A percentile compares a stretch with the other conserved stretches of the same genome.
Evolutionary conservation across 163 green algal species (phyloP).

Genomic region (Scenedesmus sp.): DNA sequence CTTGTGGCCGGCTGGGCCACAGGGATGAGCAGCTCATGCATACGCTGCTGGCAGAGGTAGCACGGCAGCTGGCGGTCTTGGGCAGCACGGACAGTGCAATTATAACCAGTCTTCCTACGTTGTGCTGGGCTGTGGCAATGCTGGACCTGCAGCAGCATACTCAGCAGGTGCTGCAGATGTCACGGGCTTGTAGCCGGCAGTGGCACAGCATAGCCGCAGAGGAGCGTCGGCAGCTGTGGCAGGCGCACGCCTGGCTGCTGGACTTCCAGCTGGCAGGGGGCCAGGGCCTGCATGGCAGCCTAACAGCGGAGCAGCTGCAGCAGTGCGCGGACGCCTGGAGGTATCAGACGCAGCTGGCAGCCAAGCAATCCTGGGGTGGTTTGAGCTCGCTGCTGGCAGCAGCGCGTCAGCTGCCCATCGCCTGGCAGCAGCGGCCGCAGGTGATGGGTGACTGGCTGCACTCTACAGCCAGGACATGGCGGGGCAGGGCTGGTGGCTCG

Average conservation of each 20-base stretch:
- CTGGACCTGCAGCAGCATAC: conserved; percentile 8
- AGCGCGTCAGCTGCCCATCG: neutral
- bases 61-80: too few species aligned
- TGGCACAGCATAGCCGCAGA: neutral
- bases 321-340: neutral
- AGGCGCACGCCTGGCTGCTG: neutral
- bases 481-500: too few species aligned
- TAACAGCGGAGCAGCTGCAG: conserved; percentile 12
- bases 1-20: conserved; percentile 45
- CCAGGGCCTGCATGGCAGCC: neutral
- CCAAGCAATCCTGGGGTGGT: neutral
- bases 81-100: too few species aligned
- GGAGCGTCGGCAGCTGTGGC: neutral
- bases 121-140: conserved; percentile 17
- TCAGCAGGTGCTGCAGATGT: neutral
- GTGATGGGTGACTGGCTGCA: too few species aligned
- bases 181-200: neutral
- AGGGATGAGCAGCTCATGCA: neutral
- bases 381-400: neutral
- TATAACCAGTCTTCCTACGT: too few species aligned
- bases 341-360: too few species aligned
- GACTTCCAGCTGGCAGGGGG: neutral
- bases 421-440: too few species aligned
- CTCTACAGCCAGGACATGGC: too few species aligned
- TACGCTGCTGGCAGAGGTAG: neutral